phyloP scores from a whole-genome alignment of 2,329 filamentous ascomycete genomes.

The Teratosphaeria nubilosa region DNA sequence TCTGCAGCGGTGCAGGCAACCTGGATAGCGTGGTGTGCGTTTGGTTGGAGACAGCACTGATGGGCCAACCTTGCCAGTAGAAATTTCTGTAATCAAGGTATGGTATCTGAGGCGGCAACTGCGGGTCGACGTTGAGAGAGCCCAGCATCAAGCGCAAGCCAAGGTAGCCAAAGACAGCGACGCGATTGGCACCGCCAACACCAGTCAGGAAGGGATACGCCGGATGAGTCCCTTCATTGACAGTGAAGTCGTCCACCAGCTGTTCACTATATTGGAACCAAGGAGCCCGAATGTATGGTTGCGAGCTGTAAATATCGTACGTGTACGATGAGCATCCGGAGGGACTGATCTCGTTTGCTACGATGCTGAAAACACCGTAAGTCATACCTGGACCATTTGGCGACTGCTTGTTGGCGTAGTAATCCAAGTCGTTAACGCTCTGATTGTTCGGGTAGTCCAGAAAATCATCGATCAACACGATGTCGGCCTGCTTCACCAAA shows the following conservation, averaged over 20 bases:
- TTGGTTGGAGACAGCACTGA: conserved; percentile 50
- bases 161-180: conserved; percentile 57
- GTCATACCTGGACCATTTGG: conserved; percentile 63
- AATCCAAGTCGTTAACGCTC: conserved; percentile 51
- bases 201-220: conserved; percentile 64
- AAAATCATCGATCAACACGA: conserved; percentile 57
- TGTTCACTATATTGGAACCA: conserved; percentile 66
- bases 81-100: conserved; percentile 52
- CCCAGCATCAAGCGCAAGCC: conserved; percentile 52
- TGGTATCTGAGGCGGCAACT: conserved; percentile 55
- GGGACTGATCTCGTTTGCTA: conserved; percentile 54
- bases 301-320: conserved; percentile 53
- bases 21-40: conserved; percentile 56
- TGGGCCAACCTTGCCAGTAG: conserved; percentile 56
- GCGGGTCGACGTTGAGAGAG: conserved; percentile 52
- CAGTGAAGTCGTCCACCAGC: conserved; percentile 47
- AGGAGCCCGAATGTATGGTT: conserved; percentile 55
- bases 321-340: conserved; percentile 61
- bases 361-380: conserved; percentile 58
- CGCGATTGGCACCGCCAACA: conserved; percentile 58
- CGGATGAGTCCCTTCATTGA: conserved; percentile 57
- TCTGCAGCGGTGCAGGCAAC: conserved; percentile 37
- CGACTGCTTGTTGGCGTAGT: conserved; percentile 60
- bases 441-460: conserved; percentile 50
- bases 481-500: conserved; percentile 60